phyloP scores from a whole-genome alignment of 2,329 filamentous ascomycete species.

The Cytospora leucostoma region DNA sequence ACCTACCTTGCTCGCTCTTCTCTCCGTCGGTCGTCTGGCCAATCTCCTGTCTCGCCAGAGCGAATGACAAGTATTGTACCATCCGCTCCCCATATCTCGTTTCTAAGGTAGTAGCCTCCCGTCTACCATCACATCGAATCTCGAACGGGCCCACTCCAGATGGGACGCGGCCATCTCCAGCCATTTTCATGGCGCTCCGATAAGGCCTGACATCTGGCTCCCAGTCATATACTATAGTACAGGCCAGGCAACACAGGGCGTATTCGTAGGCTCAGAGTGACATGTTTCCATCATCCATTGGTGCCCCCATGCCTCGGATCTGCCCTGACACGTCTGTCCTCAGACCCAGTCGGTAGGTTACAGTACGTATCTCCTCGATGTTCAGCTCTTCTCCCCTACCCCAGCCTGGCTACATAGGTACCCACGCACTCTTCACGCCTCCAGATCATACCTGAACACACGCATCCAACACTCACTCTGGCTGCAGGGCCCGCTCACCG shows the following conservation, averaged over 20 bases:
- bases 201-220: conserved; percentile 2
- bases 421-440: neutral
- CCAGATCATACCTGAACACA: neutral
- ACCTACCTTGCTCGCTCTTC: no score
- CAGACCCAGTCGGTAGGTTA: conserved; percentile 18
- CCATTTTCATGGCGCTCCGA: conserved; percentile 9
- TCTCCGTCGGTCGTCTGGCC: no score
- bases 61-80: no score
- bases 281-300: neutral
- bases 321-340: conserved; percentile 8
- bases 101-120: neutral
- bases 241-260: conserved; percentile 19
- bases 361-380: neutral
- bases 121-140: neutral
- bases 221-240: conserved; percentile 19
- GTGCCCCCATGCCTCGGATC: conserved; percentile 13
- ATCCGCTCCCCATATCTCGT: neutral
- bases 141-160: neutral
- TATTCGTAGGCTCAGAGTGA: conserved; percentile 1
- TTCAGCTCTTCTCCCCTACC: neutral
- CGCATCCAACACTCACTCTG: neutral
- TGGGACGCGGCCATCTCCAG: conserved; percentile 5
- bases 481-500: neutral
- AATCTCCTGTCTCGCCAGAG: no score
- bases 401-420: neutral